These are phyloP conservation scores for Plasmodium knowlesi DNA, from an alignment of 169 alveolate genomes.

Conservation along the genomic window DNA sequence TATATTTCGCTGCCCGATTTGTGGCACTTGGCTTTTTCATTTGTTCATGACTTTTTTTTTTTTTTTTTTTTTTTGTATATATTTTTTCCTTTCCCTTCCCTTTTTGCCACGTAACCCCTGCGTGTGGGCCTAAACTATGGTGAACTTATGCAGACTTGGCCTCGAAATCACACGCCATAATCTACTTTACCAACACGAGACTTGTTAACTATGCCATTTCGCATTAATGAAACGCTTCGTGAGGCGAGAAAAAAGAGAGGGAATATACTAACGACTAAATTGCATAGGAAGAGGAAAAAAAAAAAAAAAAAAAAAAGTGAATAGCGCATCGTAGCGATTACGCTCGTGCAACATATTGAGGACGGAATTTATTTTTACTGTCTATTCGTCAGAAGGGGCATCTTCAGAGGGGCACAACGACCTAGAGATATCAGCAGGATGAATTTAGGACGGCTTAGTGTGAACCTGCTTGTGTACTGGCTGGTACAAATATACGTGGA, in stretches of 20 bases:
- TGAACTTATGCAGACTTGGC: background rate
- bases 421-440: background rate
- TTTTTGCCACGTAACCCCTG: background rate
- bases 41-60: background rate
- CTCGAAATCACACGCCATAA: background rate
- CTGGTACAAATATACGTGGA: slow-evolving; percentile 9
- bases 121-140: background rate
- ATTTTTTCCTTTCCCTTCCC: too few species aligned
- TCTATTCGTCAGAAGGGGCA: background rate
- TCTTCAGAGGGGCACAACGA: background rate
- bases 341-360: background rate
- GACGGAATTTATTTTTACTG: background rate
- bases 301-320: background rate
- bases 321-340: background rate
- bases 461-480: slow-evolving; percentile 3
- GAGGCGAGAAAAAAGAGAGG: slow-evolving; percentile 1
- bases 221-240: background rate
- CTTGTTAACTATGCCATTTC: background rate
- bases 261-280: background rate
- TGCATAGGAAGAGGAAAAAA: background rate
- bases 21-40: background rate
- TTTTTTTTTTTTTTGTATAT: slow-evolving; percentile 9
- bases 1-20: background rate
- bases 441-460: slow-evolving; percentile 1
- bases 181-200: background rate